These are phyloP conservation scores for Cyphellophora europaea DNA, from an alignment of 2,329 filamentous ascomycete species.

Conservation along the genomic window DNA sequence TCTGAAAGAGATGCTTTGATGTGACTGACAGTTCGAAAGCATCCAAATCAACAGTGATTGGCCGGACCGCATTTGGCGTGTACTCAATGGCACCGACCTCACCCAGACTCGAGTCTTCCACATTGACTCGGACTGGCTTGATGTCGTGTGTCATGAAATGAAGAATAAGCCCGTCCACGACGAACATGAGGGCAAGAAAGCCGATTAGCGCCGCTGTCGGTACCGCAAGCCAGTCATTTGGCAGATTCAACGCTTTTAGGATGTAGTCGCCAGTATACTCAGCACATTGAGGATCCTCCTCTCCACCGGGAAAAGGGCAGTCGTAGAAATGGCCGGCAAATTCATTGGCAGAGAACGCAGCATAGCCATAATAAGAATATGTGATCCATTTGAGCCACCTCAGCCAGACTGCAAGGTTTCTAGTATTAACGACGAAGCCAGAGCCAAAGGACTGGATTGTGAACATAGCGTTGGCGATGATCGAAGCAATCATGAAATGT, in stretches of 20 bases:
- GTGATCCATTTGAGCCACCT: conserved; percentile 57
- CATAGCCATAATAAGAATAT: conserved; percentile 51
- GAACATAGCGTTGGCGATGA: conserved; percentile 64
- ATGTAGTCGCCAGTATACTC: conserved; percentile 63
- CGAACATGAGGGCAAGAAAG: conserved; percentile 56
- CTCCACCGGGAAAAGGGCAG: conserved; percentile 56
- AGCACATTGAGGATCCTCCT: conserved; percentile 54
- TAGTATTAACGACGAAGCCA: conserved; percentile 66
- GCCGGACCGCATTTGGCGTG: conserved; percentile 46
- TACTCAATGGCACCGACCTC: conserved; percentile 27
- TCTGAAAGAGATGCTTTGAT: conserved; percentile 3
- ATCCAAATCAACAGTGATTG: conserved; percentile 55
- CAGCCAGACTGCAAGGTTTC: conserved; percentile 67
- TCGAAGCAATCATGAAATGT: conserved; percentile 59
- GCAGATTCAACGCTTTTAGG: conserved; percentile 60
- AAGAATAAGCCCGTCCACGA: conserved; percentile 52
- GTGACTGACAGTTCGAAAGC: conserved; percentile 45
- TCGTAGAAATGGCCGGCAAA: conserved; percentile 59
- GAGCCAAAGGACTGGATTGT: conserved; percentile 67
- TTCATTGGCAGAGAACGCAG: conserved; percentile 63
- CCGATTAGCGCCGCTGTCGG: conserved; percentile 55
- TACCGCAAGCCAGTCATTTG: conserved; percentile 52
- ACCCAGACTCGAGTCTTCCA: conserved; percentile 30
- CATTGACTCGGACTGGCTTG: conserved; percentile 55
- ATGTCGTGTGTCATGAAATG: conserved; percentile 59